Evolutionary conservation across 208 protist genomes (phyloP).

Genomic region (Vickermania ingenoplastis): DNA sequence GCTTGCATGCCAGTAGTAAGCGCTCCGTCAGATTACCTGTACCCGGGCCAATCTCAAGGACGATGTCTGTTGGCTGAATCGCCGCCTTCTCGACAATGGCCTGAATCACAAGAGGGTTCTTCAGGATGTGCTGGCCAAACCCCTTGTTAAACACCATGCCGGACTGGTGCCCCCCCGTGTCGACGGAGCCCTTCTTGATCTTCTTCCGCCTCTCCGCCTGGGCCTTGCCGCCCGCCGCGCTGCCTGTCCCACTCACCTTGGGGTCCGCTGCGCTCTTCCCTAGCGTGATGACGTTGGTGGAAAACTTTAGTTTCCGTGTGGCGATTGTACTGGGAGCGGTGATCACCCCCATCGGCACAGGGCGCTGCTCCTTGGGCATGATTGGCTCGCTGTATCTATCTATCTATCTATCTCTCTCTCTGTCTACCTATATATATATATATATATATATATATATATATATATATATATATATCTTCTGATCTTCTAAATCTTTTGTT

Average conservation of each 20-base stretch:
- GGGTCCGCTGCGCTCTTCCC: slow-evolving; percentile 40
- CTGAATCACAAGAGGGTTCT: slow-evolving; percentile 97
- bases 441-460: no score
- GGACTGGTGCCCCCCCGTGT: slow-evolving; percentile 72
- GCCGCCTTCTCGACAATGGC: slow-evolving; percentile 96
- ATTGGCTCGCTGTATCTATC: background rate
- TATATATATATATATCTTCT: no score
- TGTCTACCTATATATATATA: no score
- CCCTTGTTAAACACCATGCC: slow-evolving; percentile 95
- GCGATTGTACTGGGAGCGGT: slow-evolving; percentile 30
- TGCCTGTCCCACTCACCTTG: slow-evolving; percentile 9
- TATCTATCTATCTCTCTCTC: no score
- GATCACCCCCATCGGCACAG: slow-evolving; percentile 82
- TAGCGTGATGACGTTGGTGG: slow-evolving; percentile 52
- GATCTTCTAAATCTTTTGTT: no score
- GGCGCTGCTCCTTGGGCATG: slow-evolving; percentile 66
- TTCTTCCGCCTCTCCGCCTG: slow-evolving; percentile 13
- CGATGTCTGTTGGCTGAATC: slow-evolving; percentile 95
- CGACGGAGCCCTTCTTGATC: slow-evolving; percentile 32
- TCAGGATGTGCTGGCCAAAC: slow-evolving; percentile 98
- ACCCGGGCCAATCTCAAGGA: slow-evolving; percentile 99
- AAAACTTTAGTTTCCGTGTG: slow-evolving; percentile 65
- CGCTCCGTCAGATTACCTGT: slow-evolving; percentile 99
- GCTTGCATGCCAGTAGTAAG: slow-evolving; percentile 95
- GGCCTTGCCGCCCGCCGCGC: slow-evolving; percentile 3